These are phyloP conservation scores for Tagetes patula DNA, from an alignment of 129 eudicot genomes.

Conservation along the genomic window DNA sequence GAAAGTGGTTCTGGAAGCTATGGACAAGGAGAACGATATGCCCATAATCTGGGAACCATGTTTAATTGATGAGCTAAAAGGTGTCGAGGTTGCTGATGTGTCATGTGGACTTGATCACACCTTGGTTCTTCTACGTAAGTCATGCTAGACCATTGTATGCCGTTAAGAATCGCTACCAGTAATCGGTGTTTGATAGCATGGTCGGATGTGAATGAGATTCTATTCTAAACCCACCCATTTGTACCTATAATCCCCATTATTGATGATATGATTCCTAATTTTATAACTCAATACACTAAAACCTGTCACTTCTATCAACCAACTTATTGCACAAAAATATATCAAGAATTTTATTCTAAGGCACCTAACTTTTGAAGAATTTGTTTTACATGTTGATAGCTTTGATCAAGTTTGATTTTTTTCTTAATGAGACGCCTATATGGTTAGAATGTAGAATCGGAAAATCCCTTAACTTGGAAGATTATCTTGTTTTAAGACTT, in stretches of 20 bases:
- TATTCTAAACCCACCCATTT: too few species aligned
- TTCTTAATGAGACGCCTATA: neutral
- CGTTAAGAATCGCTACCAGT: neutral
- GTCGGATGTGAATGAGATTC: neutral
- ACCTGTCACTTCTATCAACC: too few species aligned
- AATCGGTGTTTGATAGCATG: neutral
- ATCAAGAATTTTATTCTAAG: too few species aligned
- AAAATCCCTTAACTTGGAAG: neutral
- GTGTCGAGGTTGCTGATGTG: slow-evolving; percentile 58
- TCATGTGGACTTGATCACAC: slow-evolving; percentile 95
- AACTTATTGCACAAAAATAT: too few species aligned
- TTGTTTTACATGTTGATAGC: neutral
- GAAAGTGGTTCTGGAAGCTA: slow-evolving; percentile 67
- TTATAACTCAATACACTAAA: neutral
- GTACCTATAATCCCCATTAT: too few species aligned
- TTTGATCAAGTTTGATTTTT: neutral
- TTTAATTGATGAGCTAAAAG: slow-evolving; percentile 57
- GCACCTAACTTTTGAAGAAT: neutral
- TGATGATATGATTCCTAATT: neutral
- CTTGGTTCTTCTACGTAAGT: slow-evolving; percentile 75
- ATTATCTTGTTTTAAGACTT: too few species aligned
- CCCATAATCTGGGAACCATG: slow-evolving; percentile 90
- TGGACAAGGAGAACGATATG: slow-evolving; percentile 89
- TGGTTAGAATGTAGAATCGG: neutral
- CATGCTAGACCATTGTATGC: neutral